These are phyloP conservation scores for Cercophora newfieldiana DNA, from an alignment of 495 filamentous ascomycete species.

Conservation along the genomic window DNA sequence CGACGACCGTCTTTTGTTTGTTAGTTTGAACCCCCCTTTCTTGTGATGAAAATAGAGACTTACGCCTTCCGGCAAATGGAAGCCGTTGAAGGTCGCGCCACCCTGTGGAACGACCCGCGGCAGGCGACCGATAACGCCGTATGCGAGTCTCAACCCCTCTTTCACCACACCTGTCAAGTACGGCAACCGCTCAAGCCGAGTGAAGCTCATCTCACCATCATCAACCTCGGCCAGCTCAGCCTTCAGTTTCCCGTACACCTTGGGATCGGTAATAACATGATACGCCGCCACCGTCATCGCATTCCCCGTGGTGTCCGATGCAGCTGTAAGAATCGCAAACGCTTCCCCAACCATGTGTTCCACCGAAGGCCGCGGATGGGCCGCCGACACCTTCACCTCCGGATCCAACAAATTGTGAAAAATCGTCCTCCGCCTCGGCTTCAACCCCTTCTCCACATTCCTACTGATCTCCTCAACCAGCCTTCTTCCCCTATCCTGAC, in stretches of 20 bases:
- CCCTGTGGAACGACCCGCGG: conserved; percentile 5
- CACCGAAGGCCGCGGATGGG: neutral
- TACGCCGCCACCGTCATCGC: conserved; percentile 7
- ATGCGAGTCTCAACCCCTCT: neutral
- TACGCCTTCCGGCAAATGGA: conserved; percentile 1
- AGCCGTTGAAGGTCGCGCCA: neutral
- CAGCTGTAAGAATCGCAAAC: neutral
- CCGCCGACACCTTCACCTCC: neutral
- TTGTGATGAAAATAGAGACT: neutral
- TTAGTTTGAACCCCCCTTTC: neutral
- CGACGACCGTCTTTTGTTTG: neutral
- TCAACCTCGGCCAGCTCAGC: neutral
- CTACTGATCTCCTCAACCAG: neutral
- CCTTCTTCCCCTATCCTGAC: neutral
- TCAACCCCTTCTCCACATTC: neutral
- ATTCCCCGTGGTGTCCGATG: conserved; percentile 2
- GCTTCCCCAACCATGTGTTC: conserved; percentile 4
- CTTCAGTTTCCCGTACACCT: conserved; percentile 1
- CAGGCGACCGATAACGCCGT: conserved; percentile 4
- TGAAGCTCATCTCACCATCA: neutral
- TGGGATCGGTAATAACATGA: conserved; percentile 5
- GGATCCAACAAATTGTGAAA: conserved; percentile 5
- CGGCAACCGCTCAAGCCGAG: neutral
- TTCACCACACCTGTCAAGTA: conserved; percentile 6
- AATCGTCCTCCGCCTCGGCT: neutral